Base-by-base conservation (phyloP, 306 rosid genomes). In the Purshia tridentata region DNA sequence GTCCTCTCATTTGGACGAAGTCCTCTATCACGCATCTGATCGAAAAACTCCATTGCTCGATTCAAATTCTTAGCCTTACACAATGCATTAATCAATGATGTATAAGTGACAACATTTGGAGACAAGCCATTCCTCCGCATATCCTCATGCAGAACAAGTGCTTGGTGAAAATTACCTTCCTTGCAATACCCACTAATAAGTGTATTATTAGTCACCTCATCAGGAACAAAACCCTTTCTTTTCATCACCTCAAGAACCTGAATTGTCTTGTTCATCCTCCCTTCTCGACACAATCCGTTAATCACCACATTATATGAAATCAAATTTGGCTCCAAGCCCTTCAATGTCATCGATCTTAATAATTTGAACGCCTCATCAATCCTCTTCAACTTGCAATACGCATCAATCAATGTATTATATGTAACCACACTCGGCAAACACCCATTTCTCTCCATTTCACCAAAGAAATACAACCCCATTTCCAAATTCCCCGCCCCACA, bases 81-180 rank as follows among this genome's bases (percentile, higher is more conserved):
- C 94, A 93, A 86, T 53, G 86, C 59, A 66, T 78, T 86, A 45
- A 91, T 91, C 84, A 93, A 77, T 5, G 98, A 83, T 12, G 97
- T 91, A 50, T 91, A 93, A 35, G 97, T 86, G 77, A 91, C 88
- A 69, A 91, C 98, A 61, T 91, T 86, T 0, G 96, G 96, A 50
- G 90, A 85, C 81, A 88, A 81, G 9, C 94, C 97, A 73, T 85
- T 88, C 77, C 82, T 69, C 67, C 81, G 70, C 98, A 91, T 93
- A 74, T 93, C 98, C 2, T 74, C 74, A 46, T 87, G 89, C 74
- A 87, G 79, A 81, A 87, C 80, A 74, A 89, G 88, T 4, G 88
- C 96, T 70, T 91, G 89, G 74, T 93, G 93, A 69, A 93, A 84
- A 86, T 93, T 88, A 70, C 90, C 96, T 40, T 81, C 96, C 76